Conservation (phyloP, 2,329 filamentous ascomycete genomes). For the Cladophialophora immunda region DNA sequence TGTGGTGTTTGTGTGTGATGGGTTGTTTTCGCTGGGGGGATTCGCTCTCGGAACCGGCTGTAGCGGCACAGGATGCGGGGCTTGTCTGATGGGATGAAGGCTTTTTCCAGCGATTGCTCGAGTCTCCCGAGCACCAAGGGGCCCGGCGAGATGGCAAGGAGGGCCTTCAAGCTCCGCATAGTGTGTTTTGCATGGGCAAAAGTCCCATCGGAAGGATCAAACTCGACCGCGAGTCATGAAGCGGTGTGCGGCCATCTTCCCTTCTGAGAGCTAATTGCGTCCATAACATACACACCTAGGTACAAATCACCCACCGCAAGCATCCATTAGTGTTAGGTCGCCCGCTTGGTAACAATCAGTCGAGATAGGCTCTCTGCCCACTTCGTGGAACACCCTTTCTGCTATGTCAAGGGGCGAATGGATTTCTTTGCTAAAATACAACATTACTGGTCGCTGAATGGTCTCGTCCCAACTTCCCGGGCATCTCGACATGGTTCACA, state of each 20-base stretch:
- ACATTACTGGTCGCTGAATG: background rate
- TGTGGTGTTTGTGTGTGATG: background rate
- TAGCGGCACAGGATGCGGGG: constrained; percentile 15
- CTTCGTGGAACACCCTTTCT: background rate
- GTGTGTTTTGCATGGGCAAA: background rate
- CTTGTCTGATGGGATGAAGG: background rate
- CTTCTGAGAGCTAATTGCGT: background rate
- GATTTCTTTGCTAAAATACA: constrained; percentile 2
- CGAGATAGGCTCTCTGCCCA: background rate
- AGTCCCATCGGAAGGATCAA: background rate
- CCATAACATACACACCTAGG: background rate
- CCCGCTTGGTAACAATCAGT: background rate
- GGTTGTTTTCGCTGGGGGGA: background rate
- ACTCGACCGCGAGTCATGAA: background rate
- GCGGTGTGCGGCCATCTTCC: background rate
- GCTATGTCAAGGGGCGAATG: background rate
- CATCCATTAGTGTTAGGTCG: too few species aligned
- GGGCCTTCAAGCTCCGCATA: background rate
- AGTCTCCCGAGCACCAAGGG: background rate
- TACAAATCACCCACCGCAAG: background rate
- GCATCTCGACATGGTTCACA: constrained; percentile 13
- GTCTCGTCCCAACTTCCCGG: background rate
- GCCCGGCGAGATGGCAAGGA: background rate
- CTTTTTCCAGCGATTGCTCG: background rate
- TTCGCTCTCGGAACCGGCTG: background rate